Conservation (phyloP, 2,329 filamentous ascomycete genomes). For the Fusarium falciforme region DNA sequence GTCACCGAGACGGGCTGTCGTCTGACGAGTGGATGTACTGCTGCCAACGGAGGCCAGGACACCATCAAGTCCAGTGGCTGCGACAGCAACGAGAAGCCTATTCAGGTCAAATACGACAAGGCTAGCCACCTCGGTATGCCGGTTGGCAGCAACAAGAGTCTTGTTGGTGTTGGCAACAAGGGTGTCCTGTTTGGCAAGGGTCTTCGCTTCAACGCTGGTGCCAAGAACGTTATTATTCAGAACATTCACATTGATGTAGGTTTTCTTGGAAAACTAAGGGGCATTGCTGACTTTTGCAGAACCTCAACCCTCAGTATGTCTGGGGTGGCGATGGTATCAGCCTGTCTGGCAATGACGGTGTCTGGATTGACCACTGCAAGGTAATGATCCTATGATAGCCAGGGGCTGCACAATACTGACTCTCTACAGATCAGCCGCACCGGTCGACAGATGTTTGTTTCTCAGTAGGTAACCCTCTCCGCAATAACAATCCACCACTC, state of each 20-base stretch:
- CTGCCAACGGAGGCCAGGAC: constrained; percentile 31
- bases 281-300: constrained; percentile 7
- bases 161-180: constrained; percentile 52
- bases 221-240: constrained; percentile 52
- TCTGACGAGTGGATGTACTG: constrained; percentile 22
- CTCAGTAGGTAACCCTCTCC: not conserved
- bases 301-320: constrained; percentile 50
- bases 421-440: not conserved
- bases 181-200: constrained; percentile 55
- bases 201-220: constrained; percentile 47
- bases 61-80: constrained; percentile 33
- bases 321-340: constrained; percentile 53
- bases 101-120: constrained; percentile 46
- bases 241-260: constrained; percentile 44
- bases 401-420: not conserved
- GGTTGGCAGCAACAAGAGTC: constrained; percentile 54
- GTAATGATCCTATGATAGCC: not conserved
- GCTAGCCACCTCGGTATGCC: constrained; percentile 34
- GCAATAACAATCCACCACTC: not conserved
- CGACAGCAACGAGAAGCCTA: constrained; percentile 10
- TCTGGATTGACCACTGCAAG: constrained; percentile 54
- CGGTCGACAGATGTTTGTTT: constrained; percentile 56
- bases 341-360: constrained; percentile 46
- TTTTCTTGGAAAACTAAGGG: not conserved
- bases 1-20: constrained; percentile 34